These are phyloP conservation scores for Chaetomium fimeti DNA, from an alignment of 495 filamentous ascomycete species.

Conservation along the genomic window DNA sequence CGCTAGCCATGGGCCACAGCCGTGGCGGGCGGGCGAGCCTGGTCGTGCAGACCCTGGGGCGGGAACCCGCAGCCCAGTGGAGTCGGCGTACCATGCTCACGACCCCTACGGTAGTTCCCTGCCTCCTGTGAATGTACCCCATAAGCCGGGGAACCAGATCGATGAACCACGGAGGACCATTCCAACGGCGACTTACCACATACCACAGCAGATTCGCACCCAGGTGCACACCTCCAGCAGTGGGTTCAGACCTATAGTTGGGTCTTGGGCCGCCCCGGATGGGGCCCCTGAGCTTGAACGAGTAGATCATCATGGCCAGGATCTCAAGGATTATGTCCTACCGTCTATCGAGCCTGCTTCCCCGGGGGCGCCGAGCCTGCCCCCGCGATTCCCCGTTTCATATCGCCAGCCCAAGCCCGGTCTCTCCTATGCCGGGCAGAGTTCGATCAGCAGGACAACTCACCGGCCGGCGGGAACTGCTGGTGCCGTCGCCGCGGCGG, in stretches of 20 bases:
- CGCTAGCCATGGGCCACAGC: constrained; percentile 17
- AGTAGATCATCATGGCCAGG: constrained; percentile 27
- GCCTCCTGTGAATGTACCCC: background rate
- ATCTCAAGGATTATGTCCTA: constrained; percentile 42
- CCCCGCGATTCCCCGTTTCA: constrained; percentile 12
- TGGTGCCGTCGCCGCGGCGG: constrained; percentile 3
- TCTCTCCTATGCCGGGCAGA: background rate
- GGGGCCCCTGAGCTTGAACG: constrained; percentile 16
- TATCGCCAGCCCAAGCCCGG: constrained; percentile 2
- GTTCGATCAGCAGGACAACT: background rate
- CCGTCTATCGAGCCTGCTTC: constrained; percentile 44
- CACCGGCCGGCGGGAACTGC: background rate
- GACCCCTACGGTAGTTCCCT: constrained; percentile 5
- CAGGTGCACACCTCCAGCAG: background rate
- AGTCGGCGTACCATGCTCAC: constrained; percentile 12
- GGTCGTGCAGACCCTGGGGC: background rate
- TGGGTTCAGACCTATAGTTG: constrained; percentile 28
- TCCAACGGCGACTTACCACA: background rate
- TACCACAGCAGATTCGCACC: constrained; percentile 13
- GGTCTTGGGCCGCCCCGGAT: constrained; percentile 15
- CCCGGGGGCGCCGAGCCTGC: constrained; percentile 26
- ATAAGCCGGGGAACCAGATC: constrained; percentile 2
- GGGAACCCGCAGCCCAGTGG: background rate
- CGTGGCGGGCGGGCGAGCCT: constrained; percentile 10
- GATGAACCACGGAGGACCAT: constrained; percentile 5